Evolutionary conservation across 768 basidiomycete species (phyloP).

Genomic region (Collybia sordida): DNA sequence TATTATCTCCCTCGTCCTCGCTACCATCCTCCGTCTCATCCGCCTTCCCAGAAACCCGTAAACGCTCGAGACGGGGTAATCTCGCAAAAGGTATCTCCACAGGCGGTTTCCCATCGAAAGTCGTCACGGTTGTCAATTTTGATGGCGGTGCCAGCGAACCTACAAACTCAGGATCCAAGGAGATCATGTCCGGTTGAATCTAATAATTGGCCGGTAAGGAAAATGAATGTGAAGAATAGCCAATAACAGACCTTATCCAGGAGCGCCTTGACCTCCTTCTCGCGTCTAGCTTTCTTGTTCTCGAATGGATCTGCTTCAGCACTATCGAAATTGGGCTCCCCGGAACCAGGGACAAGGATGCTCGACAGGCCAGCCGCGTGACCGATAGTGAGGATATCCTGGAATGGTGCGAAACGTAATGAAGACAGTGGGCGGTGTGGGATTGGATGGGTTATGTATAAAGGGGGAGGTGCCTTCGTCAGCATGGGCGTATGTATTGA

Average conservation of each 20-base stretch:
- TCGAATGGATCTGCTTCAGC: conserved; percentile 95
- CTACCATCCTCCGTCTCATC: conserved; percentile 61
- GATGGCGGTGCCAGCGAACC: conserved; percentile 65
- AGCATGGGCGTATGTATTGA: conserved; percentile 58
- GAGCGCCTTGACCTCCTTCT: conserved; percentile 87
- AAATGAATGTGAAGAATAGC: neutral
- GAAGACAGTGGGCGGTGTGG: conserved; percentile 75
- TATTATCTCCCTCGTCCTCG: conserved; percentile 40
- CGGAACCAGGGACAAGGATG: conserved; percentile 87
- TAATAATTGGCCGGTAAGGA: conserved; percentile 21
- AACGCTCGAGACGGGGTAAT: conserved; percentile 75
- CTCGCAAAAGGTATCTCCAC: conserved; percentile 62
- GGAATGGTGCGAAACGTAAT: conserved; percentile 85
- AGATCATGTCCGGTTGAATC: conserved; percentile 93
- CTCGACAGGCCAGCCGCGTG: conserved; percentile 79
- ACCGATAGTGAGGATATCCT: conserved; percentile 80
- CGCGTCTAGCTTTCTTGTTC: conserved; percentile 73
- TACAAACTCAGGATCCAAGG: conserved; percentile 75
- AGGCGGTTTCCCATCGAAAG: conserved; percentile 36
- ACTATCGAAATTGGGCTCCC: conserved; percentile 95
- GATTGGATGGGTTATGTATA: conserved; percentile 88
- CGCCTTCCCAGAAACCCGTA: conserved; percentile 72
- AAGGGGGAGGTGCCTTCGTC: conserved; percentile 58
- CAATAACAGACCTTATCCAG: conserved; percentile 74
- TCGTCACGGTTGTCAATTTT: conserved; percentile 53